Evolutionary conservation across 2,329 filamentous ascomycete genomes (phyloP).

Genomic region (Trichoderma lentiforme): DNA sequence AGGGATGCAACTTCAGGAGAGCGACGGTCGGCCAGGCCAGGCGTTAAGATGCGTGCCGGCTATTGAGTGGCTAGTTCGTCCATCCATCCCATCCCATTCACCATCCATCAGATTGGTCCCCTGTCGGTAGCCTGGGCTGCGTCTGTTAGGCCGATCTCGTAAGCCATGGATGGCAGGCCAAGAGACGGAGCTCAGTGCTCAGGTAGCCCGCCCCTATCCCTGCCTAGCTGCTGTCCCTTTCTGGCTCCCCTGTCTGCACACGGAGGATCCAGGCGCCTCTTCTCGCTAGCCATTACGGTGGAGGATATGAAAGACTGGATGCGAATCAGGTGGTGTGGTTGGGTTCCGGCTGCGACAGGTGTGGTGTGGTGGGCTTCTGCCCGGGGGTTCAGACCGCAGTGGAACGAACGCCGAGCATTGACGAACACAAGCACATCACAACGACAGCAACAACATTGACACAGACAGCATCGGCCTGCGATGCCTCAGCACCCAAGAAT

Average conservation of each 20-base stretch:
- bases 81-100: conserved; percentile 15
- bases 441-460: background rate
- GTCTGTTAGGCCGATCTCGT: conserved; percentile 20
- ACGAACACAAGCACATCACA: background rate
- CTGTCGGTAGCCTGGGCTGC: conserved; percentile 15
- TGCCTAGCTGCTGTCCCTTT: conserved; percentile 14
- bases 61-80: conserved; percentile 15
- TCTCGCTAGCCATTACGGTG: conserved; percentile 19
- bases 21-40: conserved; percentile 13
- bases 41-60: conserved; percentile 20
- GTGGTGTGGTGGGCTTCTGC: conserved; percentile 9
- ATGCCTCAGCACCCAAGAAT: background rate
- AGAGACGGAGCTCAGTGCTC: conserved; percentile 17
- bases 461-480: background rate
- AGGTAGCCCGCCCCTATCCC: conserved; percentile 15
- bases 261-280: conserved; percentile 19
- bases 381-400: conserved; percentile 10
- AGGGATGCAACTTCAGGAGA: conserved; percentile 18
- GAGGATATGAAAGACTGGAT: conserved; percentile 17
- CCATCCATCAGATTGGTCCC: conserved; percentile 17
- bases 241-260: conserved; percentile 18
- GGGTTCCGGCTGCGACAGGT: conserved; percentile 16
- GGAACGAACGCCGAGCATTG: conserved; percentile 6
- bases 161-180: conserved; percentile 19
- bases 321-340: conserved; percentile 20